These are phyloP conservation scores for Coprinellus micaceus DNA, from an alignment of 768 basidiomycete species.

Conservation along the genomic window DNA sequence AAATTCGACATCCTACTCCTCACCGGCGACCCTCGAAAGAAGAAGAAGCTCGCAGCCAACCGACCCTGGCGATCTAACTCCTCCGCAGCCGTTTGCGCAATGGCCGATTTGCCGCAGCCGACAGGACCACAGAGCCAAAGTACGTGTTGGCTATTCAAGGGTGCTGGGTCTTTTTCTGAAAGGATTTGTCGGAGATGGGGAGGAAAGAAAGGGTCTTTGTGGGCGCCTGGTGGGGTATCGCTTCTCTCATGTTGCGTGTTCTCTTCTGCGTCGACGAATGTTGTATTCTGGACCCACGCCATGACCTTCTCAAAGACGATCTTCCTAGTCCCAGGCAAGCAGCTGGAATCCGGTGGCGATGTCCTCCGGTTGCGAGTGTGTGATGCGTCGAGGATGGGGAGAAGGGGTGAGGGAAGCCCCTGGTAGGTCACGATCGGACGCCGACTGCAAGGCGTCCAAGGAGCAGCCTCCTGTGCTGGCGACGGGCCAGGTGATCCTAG, in stretches of 20 bases:
- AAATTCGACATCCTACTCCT: conserved; percentile 4
- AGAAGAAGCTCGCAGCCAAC: conserved; percentile 16
- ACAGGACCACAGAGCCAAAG: conserved; percentile 18
- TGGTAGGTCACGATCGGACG: too few species aligned
- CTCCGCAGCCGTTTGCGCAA: conserved; percentile 15
- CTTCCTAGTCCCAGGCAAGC: not conserved
- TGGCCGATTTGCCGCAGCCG: conserved; percentile 18
- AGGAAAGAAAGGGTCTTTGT: too few species aligned
- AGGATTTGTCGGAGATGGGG: too few species aligned
- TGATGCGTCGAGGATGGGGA: not conserved
- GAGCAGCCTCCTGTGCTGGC: too few species aligned
- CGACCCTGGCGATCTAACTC: not conserved
- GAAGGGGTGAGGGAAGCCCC: too few species aligned
- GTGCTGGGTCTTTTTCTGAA: too few species aligned
- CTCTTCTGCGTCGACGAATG: too few species aligned
- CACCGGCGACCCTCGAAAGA: conserved; percentile 1
- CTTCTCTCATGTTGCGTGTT: too few species aligned
- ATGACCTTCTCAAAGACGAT: not conserved
- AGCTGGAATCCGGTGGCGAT: not conserved
- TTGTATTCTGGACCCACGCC: not conserved
- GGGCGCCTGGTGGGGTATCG: too few species aligned
- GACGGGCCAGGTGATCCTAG: too few species aligned
- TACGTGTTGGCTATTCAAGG: not conserved
- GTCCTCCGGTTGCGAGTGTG: not conserved
- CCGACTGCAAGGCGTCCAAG: too few species aligned